phyloP scores from a whole-genome alignment of 352 stramenopile species.

The Phytophthora melonis region DNA sequence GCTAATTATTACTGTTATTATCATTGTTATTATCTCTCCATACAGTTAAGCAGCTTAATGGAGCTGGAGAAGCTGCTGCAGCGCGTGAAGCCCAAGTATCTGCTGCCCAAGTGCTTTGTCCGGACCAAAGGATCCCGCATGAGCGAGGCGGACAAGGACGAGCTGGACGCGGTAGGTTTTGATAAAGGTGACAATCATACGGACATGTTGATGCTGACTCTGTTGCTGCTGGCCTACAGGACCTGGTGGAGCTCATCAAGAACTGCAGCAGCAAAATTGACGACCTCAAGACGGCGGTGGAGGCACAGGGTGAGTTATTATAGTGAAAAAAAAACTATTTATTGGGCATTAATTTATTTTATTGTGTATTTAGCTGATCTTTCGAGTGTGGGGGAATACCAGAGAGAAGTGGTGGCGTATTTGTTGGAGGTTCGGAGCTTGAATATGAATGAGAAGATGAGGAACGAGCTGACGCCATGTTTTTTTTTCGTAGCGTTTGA shows the following conservation, averaged over 20 bases:
- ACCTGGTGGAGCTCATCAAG: no score
- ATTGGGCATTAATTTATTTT: constrained; percentile 1
- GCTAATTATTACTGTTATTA: no score
- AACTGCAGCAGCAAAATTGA: constrained; percentile 56
- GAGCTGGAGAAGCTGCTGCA: constrained; percentile 68
- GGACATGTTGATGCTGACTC: no score
- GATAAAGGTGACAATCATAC: no score
- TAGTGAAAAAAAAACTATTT: neutral
- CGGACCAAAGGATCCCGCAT: constrained; percentile 68
- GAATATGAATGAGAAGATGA: neutral
- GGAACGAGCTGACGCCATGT: neutral
- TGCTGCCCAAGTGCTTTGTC: constrained; percentile 67
- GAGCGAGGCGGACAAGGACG: constrained; percentile 81
- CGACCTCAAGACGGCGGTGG: constrained; percentile 51
- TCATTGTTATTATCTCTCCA: neutral
- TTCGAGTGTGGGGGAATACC: constrained; percentile 49
- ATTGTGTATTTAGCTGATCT: constrained; percentile 25
- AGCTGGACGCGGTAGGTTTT: constrained; percentile 67
- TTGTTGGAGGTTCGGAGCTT: constrained; percentile 59
- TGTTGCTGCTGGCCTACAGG: no score
- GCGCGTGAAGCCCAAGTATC: constrained; percentile 61
- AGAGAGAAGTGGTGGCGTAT: constrained; percentile 80
- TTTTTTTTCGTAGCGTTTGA: constrained; percentile 56
- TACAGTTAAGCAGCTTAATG: constrained; percentile 55
- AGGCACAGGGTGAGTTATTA: constrained; percentile 37